Evolutionary conservation across 352 stramenopile species (phyloP), one percentile per base, ranked within the genome.

Genomic region (Pythium monospermum): DNA sequence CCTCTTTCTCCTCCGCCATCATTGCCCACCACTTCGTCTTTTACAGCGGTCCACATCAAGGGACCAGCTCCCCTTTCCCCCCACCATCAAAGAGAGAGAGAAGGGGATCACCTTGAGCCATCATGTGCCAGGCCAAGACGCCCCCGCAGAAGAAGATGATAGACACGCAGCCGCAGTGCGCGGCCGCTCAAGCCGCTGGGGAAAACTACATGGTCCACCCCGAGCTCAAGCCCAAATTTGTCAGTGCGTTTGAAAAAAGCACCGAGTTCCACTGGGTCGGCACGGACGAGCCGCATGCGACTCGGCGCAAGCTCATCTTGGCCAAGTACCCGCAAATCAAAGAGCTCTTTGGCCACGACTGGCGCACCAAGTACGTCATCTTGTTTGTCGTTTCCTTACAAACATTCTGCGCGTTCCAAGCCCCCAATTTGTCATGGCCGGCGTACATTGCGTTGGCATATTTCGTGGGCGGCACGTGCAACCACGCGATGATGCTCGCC

Each of bases 401-500:
- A 71, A 81, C 91, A 32, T 73, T 78, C 36, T 76, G 85, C 32
- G 77, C 88, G 16, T 87, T 88, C 41, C 63, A 75, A 16, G 59
- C 91, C 19, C 70, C 76, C 50, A 69, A 69, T 56, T 69, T 83
- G 51, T 73, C 64, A n/a, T 96, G 76, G 78, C 66, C 73, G 7
- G 42, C 61, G 35, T 84, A 73, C 54, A 21, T 87, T 23, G 32
- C 69, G 44, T 33, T 89, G 33, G 68, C 82, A 21, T 98, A 97
- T 66, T 69, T 87, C 13, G 58, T 98, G 6, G 89, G 88, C 27
- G 96, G 88, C 52, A 96, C 89, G 26, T 75, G 86, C 53, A 98
- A 97, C 67, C 95, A 99, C 70, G 85, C 75, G 53, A 91, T 98
- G 66, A 97, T 94, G 64, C 79, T 99, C 52, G 90, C 77, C 12